Base-by-base conservation (phyloP, 495 filamentous ascomycete genomes). In the Elaphomyces granulatus region DNA sequence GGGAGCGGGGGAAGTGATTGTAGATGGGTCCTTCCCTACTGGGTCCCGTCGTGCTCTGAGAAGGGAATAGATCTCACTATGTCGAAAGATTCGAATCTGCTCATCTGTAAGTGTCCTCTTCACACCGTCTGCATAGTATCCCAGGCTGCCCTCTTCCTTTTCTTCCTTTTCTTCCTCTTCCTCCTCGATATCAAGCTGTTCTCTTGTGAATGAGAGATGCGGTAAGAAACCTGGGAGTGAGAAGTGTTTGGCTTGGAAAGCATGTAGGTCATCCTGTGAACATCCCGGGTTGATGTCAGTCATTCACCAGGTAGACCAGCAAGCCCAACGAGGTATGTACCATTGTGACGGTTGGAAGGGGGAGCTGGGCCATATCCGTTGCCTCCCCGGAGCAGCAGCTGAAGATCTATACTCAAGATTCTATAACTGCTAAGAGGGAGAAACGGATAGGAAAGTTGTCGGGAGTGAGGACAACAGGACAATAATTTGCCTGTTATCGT, bases 41-140 rank as follows among this genome's bases (percentile, higher is more conserved):
- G n/a, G n/a, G n/a, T n/a, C n/a, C n/a, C n/a, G n/a, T n/a, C n/a
- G n/a, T n/a, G n/a, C 66, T 8, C 80, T 72, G 2, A 84, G 59
- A 14, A 94, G 59, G 6, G 67, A 51, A 50, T 93, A 76, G 32
- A 96, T 71, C 60, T 98, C 90, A 10, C 80, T 90, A 53, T 90
- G 81, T 42, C 90, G 68, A 53, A 96, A 94, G 30, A 94, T 90
- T 14, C 69, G 75, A 33, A 95, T 83, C 59, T 98, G 81, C 41
- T 83, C 82, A 55, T 94, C 83, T 2, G 92, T 96, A 37, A 98
- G 63, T 4, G 87, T 94, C 4, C 92, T 78, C 55, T 93, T 93
- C 39, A 77, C 74, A 10, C 92, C 88, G 47, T 96, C 87, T 4
- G 71, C 63, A 52, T 95, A 98, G 57, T 86, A 90, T 16, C 87